These are phyloP conservation scores for Ormosia emarginata DNA, from an alignment of 306 rosid species.

Conservation along the genomic window DNA sequence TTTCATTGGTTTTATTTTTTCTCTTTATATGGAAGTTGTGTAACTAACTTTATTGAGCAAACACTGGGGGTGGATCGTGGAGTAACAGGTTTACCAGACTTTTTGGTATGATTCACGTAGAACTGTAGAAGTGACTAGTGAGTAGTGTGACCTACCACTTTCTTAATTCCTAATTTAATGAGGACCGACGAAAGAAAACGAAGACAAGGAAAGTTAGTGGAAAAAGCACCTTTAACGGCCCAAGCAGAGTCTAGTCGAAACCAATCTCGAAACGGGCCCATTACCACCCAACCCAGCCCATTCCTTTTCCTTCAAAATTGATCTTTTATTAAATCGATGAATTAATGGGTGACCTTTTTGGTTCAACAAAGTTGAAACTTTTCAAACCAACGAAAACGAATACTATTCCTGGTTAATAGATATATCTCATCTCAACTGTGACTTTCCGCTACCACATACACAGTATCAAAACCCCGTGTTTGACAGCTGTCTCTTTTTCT, in stretches of 20 bases:
- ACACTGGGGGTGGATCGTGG: not conserved
- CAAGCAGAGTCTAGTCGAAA: not conserved
- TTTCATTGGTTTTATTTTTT: not conserved
- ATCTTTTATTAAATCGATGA: not conserved
- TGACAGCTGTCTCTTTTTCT: slow-evolving; percentile 43
- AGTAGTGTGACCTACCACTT: slow-evolving; percentile 2
- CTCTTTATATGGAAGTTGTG: not conserved
- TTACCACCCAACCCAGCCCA: slow-evolving; percentile 10
- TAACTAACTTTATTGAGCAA: not conserved
- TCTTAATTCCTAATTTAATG: not conserved
- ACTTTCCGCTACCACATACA: slow-evolving; percentile 20
- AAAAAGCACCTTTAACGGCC: slow-evolving; percentile 27
- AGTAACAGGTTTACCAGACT: not conserved
- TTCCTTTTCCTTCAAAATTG: not conserved
- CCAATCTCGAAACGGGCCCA: slow-evolving; percentile 11
- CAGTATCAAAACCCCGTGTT: slow-evolving; percentile 31
- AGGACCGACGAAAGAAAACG: slow-evolving; percentile 12
- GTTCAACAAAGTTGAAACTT: slow-evolving; percentile 23
- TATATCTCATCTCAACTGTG: not conserved
- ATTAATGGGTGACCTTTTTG: not conserved
- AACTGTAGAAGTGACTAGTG: not conserved
- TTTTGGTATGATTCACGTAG: not conserved
- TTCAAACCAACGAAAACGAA: slow-evolving; percentile 25
- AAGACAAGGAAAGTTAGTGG: not conserved
- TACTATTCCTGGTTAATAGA: slow-evolving; percentile 7